Base-by-base conservation (phyloP, 176 grass and related monocot genomes). In the Otatea glauca region DNA sequence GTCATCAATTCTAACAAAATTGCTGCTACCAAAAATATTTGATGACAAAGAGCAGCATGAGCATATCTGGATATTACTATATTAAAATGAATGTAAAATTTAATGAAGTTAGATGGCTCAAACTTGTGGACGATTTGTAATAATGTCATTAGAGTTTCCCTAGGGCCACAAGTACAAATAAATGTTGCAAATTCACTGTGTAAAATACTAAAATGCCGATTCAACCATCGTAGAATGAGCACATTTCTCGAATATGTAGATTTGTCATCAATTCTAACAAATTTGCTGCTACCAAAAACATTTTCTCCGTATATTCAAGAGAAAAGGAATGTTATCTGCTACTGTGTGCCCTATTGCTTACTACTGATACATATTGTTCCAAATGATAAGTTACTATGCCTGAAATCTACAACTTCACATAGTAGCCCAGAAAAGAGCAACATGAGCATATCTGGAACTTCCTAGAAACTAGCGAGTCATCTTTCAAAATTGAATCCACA, bases 401-500 rank as follows among this genome's bases (percentile, higher is more conserved):
- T 68, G 32, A 44, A 39, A 82, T 64, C 58, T 54, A 65, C 42
- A 48, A 7, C 16, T 16, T 18, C 14, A 63, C 68, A 37, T 77
- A 59, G 34, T 56, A 72, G 16, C 45, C 45, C 18, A 38, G 20
- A 45, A 59, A 42, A 83, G 23, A 24, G 5, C 38, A 74, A 25
- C 39, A 82, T 12, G 13, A 76, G 47, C 42, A 67, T 50, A 72
- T 55, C 34, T 67, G 14, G 4, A 38, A 18, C 35, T 56, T 68
- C 15, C 55, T 25, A 58, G 13, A 9, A 73, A 73, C 7, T 50
- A 17, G 7, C 0, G 21, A 67, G 9, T 6, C 60, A 42, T 76
- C 66, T 78, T 54, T 49, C 37, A 58, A 56, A 83, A 65, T 65
- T 43, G 16, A 65, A 73, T 78, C 60, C 29, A 76, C 9, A 60